phyloP scores from a whole-genome alignment of 495 filamentous ascomycete genomes.

The Pyrenula massariospora region DNA sequence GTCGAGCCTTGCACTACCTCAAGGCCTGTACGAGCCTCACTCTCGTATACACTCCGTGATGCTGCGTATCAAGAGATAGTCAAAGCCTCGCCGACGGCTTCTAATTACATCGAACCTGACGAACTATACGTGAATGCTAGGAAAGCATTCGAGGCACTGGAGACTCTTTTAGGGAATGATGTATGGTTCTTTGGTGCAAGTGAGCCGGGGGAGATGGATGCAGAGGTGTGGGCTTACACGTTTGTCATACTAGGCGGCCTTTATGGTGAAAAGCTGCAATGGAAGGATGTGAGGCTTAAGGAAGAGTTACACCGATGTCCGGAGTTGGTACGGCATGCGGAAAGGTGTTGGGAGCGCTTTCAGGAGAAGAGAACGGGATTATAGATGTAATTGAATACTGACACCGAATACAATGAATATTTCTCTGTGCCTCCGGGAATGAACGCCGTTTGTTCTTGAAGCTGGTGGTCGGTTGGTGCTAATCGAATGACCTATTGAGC shows the following conservation, averaged over 20 bases:
- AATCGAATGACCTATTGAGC: no score
- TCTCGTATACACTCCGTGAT: constrained; percentile 53
- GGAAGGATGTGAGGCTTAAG: neutral
- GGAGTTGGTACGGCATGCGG: neutral
- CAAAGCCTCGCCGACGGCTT: constrained; percentile 30
- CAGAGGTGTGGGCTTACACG: constrained; percentile 83
- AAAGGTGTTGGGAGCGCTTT: neutral
- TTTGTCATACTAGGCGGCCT: constrained; percentile 47
- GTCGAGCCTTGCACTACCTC: constrained; percentile 51
- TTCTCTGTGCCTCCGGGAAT: no score
- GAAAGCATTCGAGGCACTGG: constrained; percentile 65
- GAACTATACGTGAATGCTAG: constrained; percentile 55
- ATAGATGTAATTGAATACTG: no score
- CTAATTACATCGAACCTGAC: constrained; percentile 10
- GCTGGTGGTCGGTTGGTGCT: no score
- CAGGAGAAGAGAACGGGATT: neutral
- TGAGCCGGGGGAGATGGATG: constrained; percentile 69
- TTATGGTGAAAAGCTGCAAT: neutral
- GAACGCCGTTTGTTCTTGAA: no score
- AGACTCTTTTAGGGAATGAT: constrained; percentile 48
- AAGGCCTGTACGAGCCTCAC: constrained; percentile 42
- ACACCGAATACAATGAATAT: no score
- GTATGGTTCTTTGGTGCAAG: constrained; percentile 52
- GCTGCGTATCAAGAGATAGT: constrained; percentile 65
- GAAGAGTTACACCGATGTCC: neutral